Evolutionary conservation across 805 yeast genomes (phyloP), one percentile per base, ranked within the genome.

Genomic region (Schwanniomyces pseudopolymorphus): DNA sequence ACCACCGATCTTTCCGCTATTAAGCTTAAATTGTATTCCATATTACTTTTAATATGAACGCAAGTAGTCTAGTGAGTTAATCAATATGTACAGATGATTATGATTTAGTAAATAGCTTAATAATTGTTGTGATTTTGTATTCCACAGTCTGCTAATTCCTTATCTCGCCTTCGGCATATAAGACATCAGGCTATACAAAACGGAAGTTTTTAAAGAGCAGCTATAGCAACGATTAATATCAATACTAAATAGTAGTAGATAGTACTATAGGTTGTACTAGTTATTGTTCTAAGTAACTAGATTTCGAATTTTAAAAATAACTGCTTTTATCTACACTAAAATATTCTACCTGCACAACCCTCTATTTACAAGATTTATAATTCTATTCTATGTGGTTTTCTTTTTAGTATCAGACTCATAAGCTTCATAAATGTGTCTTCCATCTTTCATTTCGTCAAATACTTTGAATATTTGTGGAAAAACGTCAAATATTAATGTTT

Each of bases 1-100:
- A 77, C 72, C 40, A 78, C 77, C 39, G 79, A 75, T 44, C 80
- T 59, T 49, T 82, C 87, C 0, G 81, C 77, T 9, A 72, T 67
- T 40, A 80, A 52, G 47, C 71, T 73, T 45, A 80, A 61, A 4
- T 67, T 64, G 65, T 69, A 75, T 57, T 79, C 80, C 82, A 75
- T 48, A 21, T 17, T 27, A 27, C 13, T 20, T 3, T 14, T 16
- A 16, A 31, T 31, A 14, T 16, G 4, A 31, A 31, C 16, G 25
- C 38, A 14, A 39, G 16, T 39, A 26, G 26, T 26, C 3, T 26
- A 27, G 10, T n/a, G 16, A 19, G 14, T 27, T 11, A 14, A n/a
- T 5, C 16, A 10, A 24, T 26, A 31, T 31, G 13, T 26, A 26
- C 28, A 7, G 28, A 26, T 26, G 8, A 9, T 7, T 26, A 26